phyloP scores from a whole-genome alignment of 2,329 filamentous ascomycete species.

The Trichoderma semiorbis region DNA sequence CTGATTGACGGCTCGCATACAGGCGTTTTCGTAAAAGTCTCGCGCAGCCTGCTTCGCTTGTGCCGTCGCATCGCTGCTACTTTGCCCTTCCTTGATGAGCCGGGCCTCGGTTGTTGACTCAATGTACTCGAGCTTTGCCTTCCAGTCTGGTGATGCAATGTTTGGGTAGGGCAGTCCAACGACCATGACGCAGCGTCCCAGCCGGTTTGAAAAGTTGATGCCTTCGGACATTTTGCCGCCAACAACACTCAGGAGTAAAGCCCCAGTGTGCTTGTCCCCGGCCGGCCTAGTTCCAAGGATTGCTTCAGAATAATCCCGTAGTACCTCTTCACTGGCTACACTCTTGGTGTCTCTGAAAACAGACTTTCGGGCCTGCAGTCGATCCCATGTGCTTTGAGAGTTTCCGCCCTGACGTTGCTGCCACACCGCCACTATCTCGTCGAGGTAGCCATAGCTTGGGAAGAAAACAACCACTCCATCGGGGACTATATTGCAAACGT shows the following conservation, averaged over 20 bases:
- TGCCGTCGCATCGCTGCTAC: conserved; percentile 25
- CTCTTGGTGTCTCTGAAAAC: conserved; percentile 59
- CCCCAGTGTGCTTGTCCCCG: conserved; percentile 49
- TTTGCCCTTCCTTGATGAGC: conserved; percentile 27
- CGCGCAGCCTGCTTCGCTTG: conserved; percentile 57
- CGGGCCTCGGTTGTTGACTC: conserved; percentile 54
- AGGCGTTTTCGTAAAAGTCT: conserved; percentile 90
- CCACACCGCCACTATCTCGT: conserved; percentile 67
- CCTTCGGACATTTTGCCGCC: conserved; percentile 95
- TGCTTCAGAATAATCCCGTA: conserved; percentile 68
- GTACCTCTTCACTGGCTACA: conserved; percentile 62
- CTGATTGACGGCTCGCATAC: conserved; percentile 96
- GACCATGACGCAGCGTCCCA: conserved; percentile 88
- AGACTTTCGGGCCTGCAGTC: conserved; percentile 55
- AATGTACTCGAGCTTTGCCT: conserved; percentile 83
- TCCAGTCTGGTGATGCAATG: conserved; percentile 84
- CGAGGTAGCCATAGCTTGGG: conserved; percentile 87
- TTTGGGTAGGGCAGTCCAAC: conserved; percentile 93
- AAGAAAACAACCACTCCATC: conserved; percentile 95
- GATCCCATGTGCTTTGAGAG: conserved; percentile 53
- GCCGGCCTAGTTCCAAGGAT: conserved; percentile 51
- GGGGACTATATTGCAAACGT: conserved; percentile 69
- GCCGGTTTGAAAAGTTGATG: conserved; percentile 92
- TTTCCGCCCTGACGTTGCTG: conserved; percentile 34
- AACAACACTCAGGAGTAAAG: conserved; percentile 82